Evolutionary conservation across 208 protist genomes (phyloP).

Genomic region (Crithidia acanthocephali): DNA sequence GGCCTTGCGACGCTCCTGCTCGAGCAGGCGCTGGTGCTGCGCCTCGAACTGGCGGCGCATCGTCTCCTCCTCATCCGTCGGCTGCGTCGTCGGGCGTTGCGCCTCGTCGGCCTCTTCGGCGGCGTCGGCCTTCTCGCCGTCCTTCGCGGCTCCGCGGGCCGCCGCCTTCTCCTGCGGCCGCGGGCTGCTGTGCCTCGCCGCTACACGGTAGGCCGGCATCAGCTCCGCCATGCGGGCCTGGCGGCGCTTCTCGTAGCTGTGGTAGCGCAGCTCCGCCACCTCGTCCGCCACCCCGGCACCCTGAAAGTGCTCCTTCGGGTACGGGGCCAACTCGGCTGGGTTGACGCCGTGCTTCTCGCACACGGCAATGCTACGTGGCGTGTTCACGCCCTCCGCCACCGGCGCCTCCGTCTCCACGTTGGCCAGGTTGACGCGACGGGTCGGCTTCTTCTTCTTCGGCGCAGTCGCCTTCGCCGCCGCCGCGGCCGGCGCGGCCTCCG

Average conservation of each 20-base stretch:
- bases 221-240: constrained; percentile 59
- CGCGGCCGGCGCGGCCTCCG: constrained; percentile 8
- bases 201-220: constrained; percentile 23
- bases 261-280: constrained; percentile 55
- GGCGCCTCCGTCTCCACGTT: constrained; percentile 56
- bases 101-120: constrained; percentile 9
- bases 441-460: constrained; percentile 29
- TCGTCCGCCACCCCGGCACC: constrained; percentile 41
- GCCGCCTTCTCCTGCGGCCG: constrained; percentile 5
- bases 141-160: not conserved
- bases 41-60: constrained; percentile 43
- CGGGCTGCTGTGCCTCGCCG: not conserved
- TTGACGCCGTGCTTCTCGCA: constrained; percentile 66
- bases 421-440: constrained; percentile 36
- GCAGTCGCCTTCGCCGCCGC: constrained; percentile 5
- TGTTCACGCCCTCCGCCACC: constrained; percentile 71
- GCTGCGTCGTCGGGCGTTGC: constrained; percentile 1
- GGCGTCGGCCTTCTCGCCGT: not conserved
- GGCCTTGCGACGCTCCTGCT: constrained; percentile 36
- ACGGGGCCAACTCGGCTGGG: constrained; percentile 50
- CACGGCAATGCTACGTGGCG: constrained; percentile 60
- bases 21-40: constrained; percentile 35
- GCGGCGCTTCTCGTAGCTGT: constrained; percentile 74
- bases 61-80: constrained; percentile 29
- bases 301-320: constrained; percentile 56